Evolutionary conservation across 441 rosid genomes (phyloP).

Genomic region (Gossypium gossypioides): DNA sequence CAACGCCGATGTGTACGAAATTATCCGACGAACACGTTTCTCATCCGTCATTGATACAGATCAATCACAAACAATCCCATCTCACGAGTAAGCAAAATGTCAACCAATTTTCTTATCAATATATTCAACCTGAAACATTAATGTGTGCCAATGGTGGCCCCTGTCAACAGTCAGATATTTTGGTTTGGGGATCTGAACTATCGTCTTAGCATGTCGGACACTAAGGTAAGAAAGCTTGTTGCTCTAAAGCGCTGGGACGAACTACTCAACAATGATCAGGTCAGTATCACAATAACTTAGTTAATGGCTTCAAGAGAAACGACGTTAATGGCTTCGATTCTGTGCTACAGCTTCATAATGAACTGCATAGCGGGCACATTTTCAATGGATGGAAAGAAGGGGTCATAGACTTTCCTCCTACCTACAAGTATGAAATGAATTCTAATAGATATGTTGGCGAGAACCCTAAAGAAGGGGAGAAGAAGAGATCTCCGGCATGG

Average conservation of each 20-base stretch:
- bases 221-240: conserved; percentile 68
- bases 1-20: conserved; percentile 84
- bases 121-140: neutral
- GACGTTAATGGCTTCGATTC: neutral
- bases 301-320: neutral
- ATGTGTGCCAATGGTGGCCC: conserved; percentile 4
- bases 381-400: conserved; percentile 97
- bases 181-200: conserved; percentile 98
- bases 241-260: conserved; percentile 67
- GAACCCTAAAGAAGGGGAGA: conserved; percentile 67
- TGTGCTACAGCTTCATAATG: conserved; percentile 54
- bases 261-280: conserved; percentile 75
- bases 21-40: conserved; percentile 65
- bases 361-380: conserved; percentile 59
- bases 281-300: conserved; percentile 15
- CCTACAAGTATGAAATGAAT: conserved; percentile 81
- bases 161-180: conserved; percentile 64
- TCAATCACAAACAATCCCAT: conserved; percentile 72
- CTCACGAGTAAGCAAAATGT: conserved; percentile 68
- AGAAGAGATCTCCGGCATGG: conserved; percentile 98
- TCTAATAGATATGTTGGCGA: conserved; percentile 71
- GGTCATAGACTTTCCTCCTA: conserved; percentile 69
- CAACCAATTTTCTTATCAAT: neutral
- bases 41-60: conserved; percentile 55
- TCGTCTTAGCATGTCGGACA: conserved; percentile 66